A percentile compares a stretch with the other conserved stretches of the same genome.
These are phyloP conservation scores for Microstegium vimineum DNA, from an alignment of 176 grass and related monocot genomes.

Conservation along the genomic window DNA sequence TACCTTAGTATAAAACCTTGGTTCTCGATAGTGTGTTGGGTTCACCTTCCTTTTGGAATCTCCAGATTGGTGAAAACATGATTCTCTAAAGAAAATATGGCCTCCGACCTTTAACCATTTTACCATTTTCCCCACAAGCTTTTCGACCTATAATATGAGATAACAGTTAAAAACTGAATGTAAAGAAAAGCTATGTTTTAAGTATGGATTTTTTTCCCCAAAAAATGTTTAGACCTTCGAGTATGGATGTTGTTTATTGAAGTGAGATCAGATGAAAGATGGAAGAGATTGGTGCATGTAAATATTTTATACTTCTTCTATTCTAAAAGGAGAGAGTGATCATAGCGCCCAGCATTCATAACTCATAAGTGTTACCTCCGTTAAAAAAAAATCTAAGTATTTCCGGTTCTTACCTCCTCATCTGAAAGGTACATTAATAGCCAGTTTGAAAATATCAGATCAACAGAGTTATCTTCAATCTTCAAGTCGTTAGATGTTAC, in stretches of 20 bases:
- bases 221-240: background rate
- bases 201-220: background rate
- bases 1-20: constrained; percentile 96
- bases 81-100: constrained; percentile 94
- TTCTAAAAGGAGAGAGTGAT: background rate
- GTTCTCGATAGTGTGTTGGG: constrained; percentile 91
- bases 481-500: constrained; percentile 68
- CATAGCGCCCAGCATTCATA: background rate
- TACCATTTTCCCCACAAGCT: constrained; percentile 61
- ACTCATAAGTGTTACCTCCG: no score
- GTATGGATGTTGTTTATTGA: background rate
- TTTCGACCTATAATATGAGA: constrained; percentile 50
- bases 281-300: background rate
- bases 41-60: constrained; percentile 98
- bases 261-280: background rate
- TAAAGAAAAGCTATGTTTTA: background rate
- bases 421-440: constrained; percentile 95
- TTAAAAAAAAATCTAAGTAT: no score
- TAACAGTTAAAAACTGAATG: background rate
- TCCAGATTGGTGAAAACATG: constrained; percentile 93
- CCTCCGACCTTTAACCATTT: constrained; percentile 90
- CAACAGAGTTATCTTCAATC: constrained; percentile 74
- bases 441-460: constrained; percentile 98
- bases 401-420: constrained; percentile 60
- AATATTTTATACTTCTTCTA: background rate